A percentile compares a stretch with the other conserved stretches of the same genome.
These are phyloP conservation scores for Brassica carinata DNA, from an alignment of 345 rosid species.

Conservation along the genomic window DNA sequence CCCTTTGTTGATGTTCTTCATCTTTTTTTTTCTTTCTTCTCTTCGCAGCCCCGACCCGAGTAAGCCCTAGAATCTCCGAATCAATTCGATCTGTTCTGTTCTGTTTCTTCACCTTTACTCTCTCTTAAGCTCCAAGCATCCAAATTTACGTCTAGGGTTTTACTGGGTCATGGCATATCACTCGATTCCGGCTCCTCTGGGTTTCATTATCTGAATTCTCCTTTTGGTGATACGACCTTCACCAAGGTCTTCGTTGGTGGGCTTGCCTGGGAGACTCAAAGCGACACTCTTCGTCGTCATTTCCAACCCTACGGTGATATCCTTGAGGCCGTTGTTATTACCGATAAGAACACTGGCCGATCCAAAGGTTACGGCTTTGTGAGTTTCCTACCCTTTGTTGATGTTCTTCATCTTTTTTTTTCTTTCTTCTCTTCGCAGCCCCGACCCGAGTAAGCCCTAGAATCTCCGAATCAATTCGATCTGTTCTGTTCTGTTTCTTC, in stretches of 20 bases:
- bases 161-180: conserved; percentile 61
- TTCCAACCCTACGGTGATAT: conserved; percentile 89
- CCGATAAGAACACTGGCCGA: conserved; percentile 90
- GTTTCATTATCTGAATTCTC: conserved; percentile 73
- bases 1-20: neutral
- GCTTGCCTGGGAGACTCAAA: conserved; percentile 93
- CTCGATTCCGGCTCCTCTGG: conserved; percentile 60
- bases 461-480: neutral
- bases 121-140: conserved; percentile 14
- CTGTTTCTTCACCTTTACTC: neutral
- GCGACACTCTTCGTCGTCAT: conserved; percentile 75
- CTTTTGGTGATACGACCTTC: conserved; percentile 85
- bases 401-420: neutral
- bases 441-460: conserved; percentile 36
- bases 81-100: conserved; percentile 13
- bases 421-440: conserved; percentile 9
- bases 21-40: neutral
- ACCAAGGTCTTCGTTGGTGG: conserved; percentile 91
- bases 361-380: conserved; percentile 99
- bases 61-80: conserved; percentile 30
- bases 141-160: conserved; percentile 35
- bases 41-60: conserved; percentile 16
- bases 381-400: conserved; percentile 47
- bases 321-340: conserved; percentile 88
- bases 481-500: neutral